These are phyloP conservation scores for Pouteria campechiana DNA, from an alignment of 179 eudicot species.

Conservation along the genomic window DNA sequence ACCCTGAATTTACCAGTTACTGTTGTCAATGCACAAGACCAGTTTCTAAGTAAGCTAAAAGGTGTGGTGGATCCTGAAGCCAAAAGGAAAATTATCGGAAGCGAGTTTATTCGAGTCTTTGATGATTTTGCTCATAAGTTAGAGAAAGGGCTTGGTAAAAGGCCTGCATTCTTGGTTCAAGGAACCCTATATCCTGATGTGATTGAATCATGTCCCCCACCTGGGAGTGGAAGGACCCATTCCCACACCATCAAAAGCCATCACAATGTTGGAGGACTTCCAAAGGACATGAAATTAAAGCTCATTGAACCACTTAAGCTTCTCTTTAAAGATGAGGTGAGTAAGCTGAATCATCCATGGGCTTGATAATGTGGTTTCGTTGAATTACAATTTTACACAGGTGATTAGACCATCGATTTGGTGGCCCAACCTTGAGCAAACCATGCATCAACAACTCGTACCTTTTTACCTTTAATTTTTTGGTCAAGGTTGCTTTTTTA, in stretches of 20 bases:
- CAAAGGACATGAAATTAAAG: conserved; percentile 94
- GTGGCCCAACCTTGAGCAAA: no score
- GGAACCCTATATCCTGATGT: conserved; percentile 96
- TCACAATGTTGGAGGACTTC: conserved; percentile 97
- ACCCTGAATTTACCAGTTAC: conserved; percentile 83
- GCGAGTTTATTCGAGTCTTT: conserved; percentile 71
- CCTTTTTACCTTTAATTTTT: no score
- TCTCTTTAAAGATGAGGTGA: conserved; percentile 93
- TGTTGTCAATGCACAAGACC: conserved; percentile 73
- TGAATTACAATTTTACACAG: no score
- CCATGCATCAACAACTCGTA: no score
- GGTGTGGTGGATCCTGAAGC: conserved; percentile 86
- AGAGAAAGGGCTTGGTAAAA: conserved; percentile 54
- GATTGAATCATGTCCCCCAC: conserved; percentile 96
- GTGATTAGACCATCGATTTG: no score
- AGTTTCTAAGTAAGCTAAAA: conserved; percentile 67
- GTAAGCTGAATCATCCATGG: no score
- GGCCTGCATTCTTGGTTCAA: conserved; percentile 77
- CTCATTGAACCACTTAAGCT: conserved; percentile 95
- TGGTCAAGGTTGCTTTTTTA: background rate
- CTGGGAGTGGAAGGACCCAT: conserved; percentile 88
- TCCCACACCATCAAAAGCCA: conserved; percentile 97
- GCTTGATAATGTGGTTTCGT: no score
- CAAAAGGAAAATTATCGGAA: conserved; percentile 91
- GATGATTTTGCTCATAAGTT: conserved; percentile 75